Percentiles rank a stretch among this genome's conserved stretches.
phyloP scores from a whole-genome alignment of 1,284 basidiomycete species.

The Pyrrhoderma lamaoense region DNA sequence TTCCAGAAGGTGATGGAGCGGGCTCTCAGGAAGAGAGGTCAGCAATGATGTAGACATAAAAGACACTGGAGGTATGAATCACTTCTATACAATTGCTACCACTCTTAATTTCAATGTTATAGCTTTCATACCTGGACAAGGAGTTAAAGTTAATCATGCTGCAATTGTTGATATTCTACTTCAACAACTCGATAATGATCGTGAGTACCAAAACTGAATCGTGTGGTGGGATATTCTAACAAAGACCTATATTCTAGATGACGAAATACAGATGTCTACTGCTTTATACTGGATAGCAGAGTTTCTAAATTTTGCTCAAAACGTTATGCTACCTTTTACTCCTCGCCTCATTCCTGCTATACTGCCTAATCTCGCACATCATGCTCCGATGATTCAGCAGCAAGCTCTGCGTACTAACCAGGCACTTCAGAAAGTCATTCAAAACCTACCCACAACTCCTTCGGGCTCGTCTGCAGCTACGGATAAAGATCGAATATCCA shows the following conservation, averaged over 20 bases:
- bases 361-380: slow-evolving; percentile 90
- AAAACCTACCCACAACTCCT: slow-evolving; percentile 70
- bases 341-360: slow-evolving; percentile 89
- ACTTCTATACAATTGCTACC: neutral
- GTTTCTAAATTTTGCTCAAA: slow-evolving; percentile 82
- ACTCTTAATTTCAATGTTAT: slow-evolving; percentile 26
- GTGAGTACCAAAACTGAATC: slow-evolving; percentile 42
- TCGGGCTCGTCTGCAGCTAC: slow-evolving; percentile 31
- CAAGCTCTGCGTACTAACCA: slow-evolving; percentile 87
- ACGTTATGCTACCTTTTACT: slow-evolving; percentile 92
- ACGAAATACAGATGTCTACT: slow-evolving; percentile 84
- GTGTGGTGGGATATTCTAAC: neutral
- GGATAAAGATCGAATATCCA: slow-evolving; percentile 26
- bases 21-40: slow-evolving; percentile 33
- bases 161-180: slow-evolving; percentile 93
- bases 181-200: slow-evolving; percentile 80
- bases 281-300: slow-evolving; percentile 90
- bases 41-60: slow-evolving; percentile 43
- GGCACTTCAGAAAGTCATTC: slow-evolving; percentile 79
- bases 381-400: slow-evolving; percentile 81
- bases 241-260: slow-evolving; percentile 44
- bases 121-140: slow-evolving; percentile 91
- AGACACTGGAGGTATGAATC: slow-evolving; percentile 57
- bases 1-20: slow-evolving; percentile 45
- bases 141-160: slow-evolving; percentile 85